Percentiles rank a stretch among this genome's conserved stretches.
Conservation (phyloP, 371 early-diverging fungal species). For the Mucor circinelloides region DNA sequence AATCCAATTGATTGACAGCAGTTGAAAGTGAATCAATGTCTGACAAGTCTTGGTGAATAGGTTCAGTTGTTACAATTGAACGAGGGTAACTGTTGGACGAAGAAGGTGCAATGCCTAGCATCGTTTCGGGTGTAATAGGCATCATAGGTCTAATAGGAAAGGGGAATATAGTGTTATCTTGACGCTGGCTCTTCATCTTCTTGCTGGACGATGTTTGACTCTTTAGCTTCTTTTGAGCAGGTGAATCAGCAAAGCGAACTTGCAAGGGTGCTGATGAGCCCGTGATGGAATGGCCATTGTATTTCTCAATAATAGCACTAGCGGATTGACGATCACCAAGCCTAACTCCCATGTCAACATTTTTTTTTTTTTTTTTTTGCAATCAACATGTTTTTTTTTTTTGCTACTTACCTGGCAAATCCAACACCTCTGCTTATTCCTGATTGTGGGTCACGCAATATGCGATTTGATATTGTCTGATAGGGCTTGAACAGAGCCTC, state of each 20-base stretch:
- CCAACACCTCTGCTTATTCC: conserved; percentile 74
- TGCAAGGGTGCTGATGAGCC: conserved; percentile 71
- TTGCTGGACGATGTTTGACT: conserved; percentile 48
- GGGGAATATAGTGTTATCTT: conserved; percentile 25
- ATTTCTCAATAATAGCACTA: conserved; percentile 64
- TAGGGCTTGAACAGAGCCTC: conserved; percentile 67
- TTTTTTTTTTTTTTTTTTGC: not conserved
- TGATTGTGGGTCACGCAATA: conserved; percentile 65
- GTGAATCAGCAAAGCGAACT: conserved; percentile 82
- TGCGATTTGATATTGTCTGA: conserved; percentile 69
- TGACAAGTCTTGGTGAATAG: not conserved
- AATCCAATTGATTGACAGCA: conserved; percentile 21
- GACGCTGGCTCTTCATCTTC: conserved; percentile 29
- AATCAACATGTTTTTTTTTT: too few species aligned
- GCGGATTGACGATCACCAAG: conserved; percentile 74
- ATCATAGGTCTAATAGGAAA: conserved; percentile 37
- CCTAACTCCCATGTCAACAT: conserved; percentile 24
- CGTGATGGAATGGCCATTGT: conserved; percentile 61
- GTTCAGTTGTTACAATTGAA: conserved; percentile 6
- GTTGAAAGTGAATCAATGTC: conserved; percentile 18
- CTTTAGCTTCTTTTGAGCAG: conserved; percentile 79
- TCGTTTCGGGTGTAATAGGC: conserved; percentile 54
- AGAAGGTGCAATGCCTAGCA: conserved; percentile 47
- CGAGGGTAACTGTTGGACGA: conserved; percentile 21
- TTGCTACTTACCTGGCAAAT: conserved; percentile 64